These are phyloP conservation scores for Penicillium paradoxum DNA, from an alignment of 495 filamentous ascomycete species.

Conservation along the genomic window DNA sequence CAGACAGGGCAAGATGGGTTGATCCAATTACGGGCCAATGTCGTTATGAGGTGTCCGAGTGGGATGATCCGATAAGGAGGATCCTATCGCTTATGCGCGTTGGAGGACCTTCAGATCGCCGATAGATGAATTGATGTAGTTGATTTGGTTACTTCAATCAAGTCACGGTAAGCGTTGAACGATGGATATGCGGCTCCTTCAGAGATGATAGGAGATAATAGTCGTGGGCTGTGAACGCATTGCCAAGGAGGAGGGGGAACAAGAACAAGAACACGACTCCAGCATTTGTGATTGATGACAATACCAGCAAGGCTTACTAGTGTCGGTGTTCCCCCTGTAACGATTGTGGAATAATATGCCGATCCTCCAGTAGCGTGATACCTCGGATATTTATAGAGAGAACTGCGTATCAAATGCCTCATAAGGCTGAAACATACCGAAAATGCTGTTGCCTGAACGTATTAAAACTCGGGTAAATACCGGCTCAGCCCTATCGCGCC, in stretches of 20 bases:
- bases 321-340: too few species aligned
- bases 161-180: background rate
- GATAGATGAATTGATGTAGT: background rate
- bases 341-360: too few species aligned
- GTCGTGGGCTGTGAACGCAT: background rate
- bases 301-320: background rate
- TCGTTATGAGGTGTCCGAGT: too few species aligned
- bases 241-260: slow-evolving; percentile 1
- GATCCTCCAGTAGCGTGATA: background rate
- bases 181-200: background rate
- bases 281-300: background rate
- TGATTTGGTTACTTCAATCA: background rate
- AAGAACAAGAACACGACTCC: background rate
- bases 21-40: background rate
- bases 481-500: slow-evolving; percentile 15
- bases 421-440: background rate
- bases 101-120: background rate
- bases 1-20: background rate
- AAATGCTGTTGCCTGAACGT: background rate
- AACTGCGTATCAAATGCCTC: too few species aligned
- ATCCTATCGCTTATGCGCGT: background rate
- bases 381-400: background rate
- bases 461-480: background rate
- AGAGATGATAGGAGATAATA: background rate
- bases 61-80: too few species aligned